Evolutionary conservation across 1,284 basidiomycete species (phyloP).

Genomic region (Naganishia sp.): DNA sequence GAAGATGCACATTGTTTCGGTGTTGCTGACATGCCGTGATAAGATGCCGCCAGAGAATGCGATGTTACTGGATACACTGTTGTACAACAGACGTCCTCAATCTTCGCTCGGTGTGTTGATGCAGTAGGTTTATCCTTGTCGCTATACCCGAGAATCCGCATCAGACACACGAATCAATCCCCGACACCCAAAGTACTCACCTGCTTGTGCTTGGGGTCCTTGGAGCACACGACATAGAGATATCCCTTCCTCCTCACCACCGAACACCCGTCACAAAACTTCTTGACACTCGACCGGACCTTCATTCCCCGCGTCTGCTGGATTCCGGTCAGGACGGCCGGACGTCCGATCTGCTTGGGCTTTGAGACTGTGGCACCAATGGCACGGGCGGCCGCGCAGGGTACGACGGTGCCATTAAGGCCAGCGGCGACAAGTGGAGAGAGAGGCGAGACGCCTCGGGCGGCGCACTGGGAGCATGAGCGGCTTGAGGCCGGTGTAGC

Average conservation of each 20-base stretch:
- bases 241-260: constrained; percentile 81
- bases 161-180: not conserved
- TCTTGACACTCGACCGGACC: constrained; percentile 90
- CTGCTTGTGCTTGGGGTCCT: constrained; percentile 98
- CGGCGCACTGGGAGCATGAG: constrained; percentile 31
- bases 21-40: too few relatives aligned
- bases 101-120: not conserved
- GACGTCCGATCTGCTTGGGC: constrained; percentile 5
- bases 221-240: constrained; percentile 89
- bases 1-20: too few relatives aligned
- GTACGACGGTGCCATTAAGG: constrained; percentile 28
- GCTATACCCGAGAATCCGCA: not conserved
- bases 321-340: not conserved
- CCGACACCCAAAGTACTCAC: constrained; percentile 57
- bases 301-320: constrained; percentile 75
- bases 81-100: not conserved
- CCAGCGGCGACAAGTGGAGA: constrained; percentile 13
- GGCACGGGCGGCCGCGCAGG: constrained; percentile 28
- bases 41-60: too few relatives aligned
- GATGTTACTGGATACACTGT: too few relatives aligned
- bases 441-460: constrained; percentile 21
- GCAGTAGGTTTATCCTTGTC: constrained; percentile 13
- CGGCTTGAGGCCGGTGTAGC: constrained; percentile 11
- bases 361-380: constrained; percentile 21
- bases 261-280: constrained; percentile 85